A percentile compares a stretch with the other conserved stretches of the same genome.
These are phyloP conservation scores for Stellera chamaejasme DNA, from an alignment of 345 rosid genomes.

Conservation along the genomic window DNA sequence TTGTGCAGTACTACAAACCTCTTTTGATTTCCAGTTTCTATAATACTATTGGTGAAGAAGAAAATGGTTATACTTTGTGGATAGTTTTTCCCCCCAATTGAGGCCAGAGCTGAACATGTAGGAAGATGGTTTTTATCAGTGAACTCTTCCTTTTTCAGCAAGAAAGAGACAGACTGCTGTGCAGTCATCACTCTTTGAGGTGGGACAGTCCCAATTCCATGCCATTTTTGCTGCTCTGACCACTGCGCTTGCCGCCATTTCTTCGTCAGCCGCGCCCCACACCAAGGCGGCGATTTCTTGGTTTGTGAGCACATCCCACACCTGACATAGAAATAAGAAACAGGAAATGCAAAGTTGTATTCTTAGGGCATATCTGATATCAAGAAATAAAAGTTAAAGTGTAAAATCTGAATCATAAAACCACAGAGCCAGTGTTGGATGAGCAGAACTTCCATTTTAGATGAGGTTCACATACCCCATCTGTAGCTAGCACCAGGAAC, in stretches of 20 bases:
- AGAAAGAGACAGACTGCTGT: conserved; percentile 60
- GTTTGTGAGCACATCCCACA: conserved; percentile 81
- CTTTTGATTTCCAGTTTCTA: background rate
- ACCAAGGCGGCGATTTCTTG: conserved; percentile 46
- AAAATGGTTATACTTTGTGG: background rate
- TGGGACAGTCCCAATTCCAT: conserved; percentile 59
- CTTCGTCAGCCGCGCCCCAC: conserved; percentile 28
- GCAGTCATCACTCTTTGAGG: conserved; percentile 56
- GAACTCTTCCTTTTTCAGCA: conserved; percentile 8
- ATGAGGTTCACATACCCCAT: conserved; percentile 44
- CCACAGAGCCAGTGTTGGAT: too few species aligned
- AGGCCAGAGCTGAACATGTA: background rate
- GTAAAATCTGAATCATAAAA: too few species aligned
- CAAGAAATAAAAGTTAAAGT: background rate
- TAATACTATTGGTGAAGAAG: conserved; percentile 1
- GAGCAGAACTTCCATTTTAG: background rate
- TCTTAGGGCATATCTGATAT: background rate
- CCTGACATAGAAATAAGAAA: conserved; percentile 18
- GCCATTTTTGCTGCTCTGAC: conserved; percentile 51
- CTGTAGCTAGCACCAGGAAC: conserved; percentile 68
- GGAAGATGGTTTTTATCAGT: background rate
- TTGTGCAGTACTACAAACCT: too few species aligned
- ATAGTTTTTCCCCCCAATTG: background rate
- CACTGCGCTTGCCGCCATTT: conserved; percentile 47
- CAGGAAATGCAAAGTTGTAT: background rate